Evolutionary conservation across 2,329 filamentous ascomycete species (phyloP).

Genomic region (Colletotrichum limetticola): DNA sequence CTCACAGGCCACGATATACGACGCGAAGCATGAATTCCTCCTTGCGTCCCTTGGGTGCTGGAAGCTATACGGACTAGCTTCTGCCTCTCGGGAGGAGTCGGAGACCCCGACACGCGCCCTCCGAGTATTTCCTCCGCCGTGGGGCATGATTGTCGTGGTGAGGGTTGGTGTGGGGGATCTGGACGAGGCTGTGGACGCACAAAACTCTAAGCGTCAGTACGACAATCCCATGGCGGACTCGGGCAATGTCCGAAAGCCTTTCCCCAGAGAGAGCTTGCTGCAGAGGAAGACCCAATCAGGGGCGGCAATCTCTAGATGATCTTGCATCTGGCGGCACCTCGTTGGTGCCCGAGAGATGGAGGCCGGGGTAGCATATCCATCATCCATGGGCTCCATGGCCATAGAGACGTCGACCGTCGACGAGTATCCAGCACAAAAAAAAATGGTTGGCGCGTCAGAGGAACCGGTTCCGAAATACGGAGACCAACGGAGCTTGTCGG

Average conservation of each 20-base stretch:
- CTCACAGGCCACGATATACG: neutral
- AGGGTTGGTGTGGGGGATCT: slow-evolving; percentile 20
- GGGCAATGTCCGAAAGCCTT: slow-evolving; percentile 28
- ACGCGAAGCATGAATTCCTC: neutral
- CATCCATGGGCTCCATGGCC: too few relatives aligned
- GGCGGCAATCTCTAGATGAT: slow-evolving; percentile 14
- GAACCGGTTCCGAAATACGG: slow-evolving; percentile 24
- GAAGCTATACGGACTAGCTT: slow-evolving; percentile 5
- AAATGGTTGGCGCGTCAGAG: slow-evolving; percentile 18
- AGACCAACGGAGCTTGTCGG: slow-evolving; percentile 33
- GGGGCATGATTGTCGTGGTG: slow-evolving; percentile 2
- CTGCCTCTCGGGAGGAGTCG: slow-evolving; percentile 20
- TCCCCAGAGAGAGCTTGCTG: slow-evolving; percentile 16
- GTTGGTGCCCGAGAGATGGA: slow-evolving; percentile 29
- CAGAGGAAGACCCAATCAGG: slow-evolving; percentile 4
- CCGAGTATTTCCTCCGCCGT: slow-evolving; percentile 13
- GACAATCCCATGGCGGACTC: slow-evolving; percentile 16
- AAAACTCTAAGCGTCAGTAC: slow-evolving; percentile 25
- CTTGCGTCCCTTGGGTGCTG: too few relatives aligned
- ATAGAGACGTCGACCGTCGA: neutral
- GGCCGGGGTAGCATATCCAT: slow-evolving; percentile 1
- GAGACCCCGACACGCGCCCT: slow-evolving; percentile 5
- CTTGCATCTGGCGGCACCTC: slow-evolving; percentile 27
- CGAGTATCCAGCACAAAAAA: neutral
- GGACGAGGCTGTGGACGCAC: slow-evolving; percentile 20